Conservation (phyloP, 225 moss, liverwort and hornwort genomes). For the Polytrichum commune region DNA sequence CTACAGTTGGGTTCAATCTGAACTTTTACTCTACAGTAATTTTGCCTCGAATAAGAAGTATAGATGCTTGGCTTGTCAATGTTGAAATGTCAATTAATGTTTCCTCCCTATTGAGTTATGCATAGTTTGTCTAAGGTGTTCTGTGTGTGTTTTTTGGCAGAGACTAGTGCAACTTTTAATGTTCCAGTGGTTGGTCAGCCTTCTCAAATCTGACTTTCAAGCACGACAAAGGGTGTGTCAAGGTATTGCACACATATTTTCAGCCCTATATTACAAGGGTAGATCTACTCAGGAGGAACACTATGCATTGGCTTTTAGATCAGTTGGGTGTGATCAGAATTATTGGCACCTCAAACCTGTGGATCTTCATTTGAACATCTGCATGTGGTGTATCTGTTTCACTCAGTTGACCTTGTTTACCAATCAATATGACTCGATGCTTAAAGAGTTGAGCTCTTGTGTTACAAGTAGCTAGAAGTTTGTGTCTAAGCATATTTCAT, state of each 20-base stretch:
- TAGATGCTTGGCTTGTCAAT: too few relatives aligned
- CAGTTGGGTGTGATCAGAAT: background rate
- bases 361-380: background rate
- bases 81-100: too few relatives aligned
- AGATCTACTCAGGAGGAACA: background rate
- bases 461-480: background rate
- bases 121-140: background rate
- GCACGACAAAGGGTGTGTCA: conserved; percentile 46
- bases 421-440: background rate
- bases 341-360: background rate
- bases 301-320: background rate
- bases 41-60: too few relatives aligned
- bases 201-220: conserved; percentile 49
- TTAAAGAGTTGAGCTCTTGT: background rate
- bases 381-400: background rate
- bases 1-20: too few relatives aligned
- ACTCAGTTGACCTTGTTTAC: background rate
- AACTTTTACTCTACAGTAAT: too few relatives aligned
- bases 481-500: background rate
- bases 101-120: too few relatives aligned
- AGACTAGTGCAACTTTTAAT: conserved; percentile 34
- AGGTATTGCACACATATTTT: conserved; percentile 19
- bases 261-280: background rate
- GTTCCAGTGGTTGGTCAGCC: conserved; percentile 50
- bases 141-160: conserved; percentile 24